These are phyloP conservation scores for Aegilops tauschii DNA, from an alignment of 176 grass and related monocot species.

Conservation along the genomic window DNA sequence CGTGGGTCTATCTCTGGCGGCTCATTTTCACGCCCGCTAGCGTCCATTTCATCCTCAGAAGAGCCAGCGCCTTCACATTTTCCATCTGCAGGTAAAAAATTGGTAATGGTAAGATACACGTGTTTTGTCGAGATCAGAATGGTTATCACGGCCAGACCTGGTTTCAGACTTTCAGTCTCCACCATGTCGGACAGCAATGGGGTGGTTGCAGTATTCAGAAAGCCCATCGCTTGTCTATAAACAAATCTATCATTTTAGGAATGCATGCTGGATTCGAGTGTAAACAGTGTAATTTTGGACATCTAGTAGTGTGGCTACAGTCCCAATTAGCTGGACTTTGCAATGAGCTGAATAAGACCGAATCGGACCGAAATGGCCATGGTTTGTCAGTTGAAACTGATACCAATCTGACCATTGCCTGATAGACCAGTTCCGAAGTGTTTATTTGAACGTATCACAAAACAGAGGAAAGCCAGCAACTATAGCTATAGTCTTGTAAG, in stretches of 20 bases:
- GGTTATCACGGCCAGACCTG: conserved; percentile 1
- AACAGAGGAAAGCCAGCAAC: not conserved
- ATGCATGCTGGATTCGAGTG: not conserved
- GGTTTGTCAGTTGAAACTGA: not conserved
- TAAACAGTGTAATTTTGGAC: conserved; percentile 17
- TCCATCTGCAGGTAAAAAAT: conserved; percentile 49
- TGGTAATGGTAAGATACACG: not conserved
- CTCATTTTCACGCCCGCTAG: conserved; percentile 60
- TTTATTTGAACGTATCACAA: not conserved
- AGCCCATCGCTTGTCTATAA: conserved; percentile 29
- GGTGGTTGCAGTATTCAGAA: conserved; percentile 21
- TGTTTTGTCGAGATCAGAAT: conserved; percentile 22
- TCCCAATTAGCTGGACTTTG: not conserved
- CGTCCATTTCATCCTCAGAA: conserved; percentile 79
- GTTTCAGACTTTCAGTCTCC: conserved; percentile 15
- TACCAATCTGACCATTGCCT: not conserved
- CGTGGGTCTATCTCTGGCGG: conserved; percentile 56
- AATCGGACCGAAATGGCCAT: not conserved
- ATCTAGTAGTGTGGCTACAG: not conserved
- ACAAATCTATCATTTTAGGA: conserved; percentile 19
- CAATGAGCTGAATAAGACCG: not conserved
- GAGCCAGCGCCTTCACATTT: conserved; percentile 71
- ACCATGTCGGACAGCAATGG: conserved; percentile 27
- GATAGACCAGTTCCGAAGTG: not conserved
- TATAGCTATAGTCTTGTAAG: not conserved